Conservation (phyloP, 306 rosid genomes). For the Begonia fuchsioides region DNA sequence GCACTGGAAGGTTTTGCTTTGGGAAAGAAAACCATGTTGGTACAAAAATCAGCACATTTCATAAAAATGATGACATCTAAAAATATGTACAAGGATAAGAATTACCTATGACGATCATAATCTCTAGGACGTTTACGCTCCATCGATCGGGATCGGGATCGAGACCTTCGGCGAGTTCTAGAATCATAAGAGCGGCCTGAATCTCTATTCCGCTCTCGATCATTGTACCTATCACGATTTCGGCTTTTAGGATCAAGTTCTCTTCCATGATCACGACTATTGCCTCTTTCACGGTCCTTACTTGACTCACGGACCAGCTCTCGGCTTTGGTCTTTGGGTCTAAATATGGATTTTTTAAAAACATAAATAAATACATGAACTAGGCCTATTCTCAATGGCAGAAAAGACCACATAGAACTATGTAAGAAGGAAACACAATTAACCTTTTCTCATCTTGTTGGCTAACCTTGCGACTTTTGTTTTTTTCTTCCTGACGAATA, state of each 20-base stretch:
- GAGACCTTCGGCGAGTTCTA: conserved; percentile 61
- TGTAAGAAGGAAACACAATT: background rate
- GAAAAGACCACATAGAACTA: conserved; percentile 1
- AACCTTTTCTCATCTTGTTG: conserved; percentile 71
- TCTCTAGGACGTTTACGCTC: conserved; percentile 83
- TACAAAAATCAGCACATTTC: too few relatives aligned
- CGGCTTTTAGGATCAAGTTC: conserved; percentile 68
- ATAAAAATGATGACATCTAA: background rate
- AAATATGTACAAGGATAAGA: background rate
- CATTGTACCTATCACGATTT: conserved; percentile 59
- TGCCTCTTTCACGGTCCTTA: conserved; percentile 58
- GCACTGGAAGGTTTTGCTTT: too few relatives aligned
- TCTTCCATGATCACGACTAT: conserved; percentile 63
- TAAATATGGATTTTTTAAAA: conserved; percentile 1
- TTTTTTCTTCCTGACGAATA: conserved; percentile 80
- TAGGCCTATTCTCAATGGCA: background rate
- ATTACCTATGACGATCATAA: conserved; percentile 80
- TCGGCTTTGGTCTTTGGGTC: conserved; percentile 72
- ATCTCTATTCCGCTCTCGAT: conserved; percentile 72
- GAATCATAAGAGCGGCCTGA: conserved; percentile 53
- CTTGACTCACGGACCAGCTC: conserved; percentile 76
- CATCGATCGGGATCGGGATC: too few relatives aligned
- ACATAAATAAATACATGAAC: conserved; percentile 3
- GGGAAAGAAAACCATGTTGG: too few relatives aligned
- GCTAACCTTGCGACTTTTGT: conserved; percentile 57